These are phyloP conservation scores for Rubroshorea leprosula DNA, from an alignment of 345 rosid genomes.

Conservation along the genomic window DNA sequence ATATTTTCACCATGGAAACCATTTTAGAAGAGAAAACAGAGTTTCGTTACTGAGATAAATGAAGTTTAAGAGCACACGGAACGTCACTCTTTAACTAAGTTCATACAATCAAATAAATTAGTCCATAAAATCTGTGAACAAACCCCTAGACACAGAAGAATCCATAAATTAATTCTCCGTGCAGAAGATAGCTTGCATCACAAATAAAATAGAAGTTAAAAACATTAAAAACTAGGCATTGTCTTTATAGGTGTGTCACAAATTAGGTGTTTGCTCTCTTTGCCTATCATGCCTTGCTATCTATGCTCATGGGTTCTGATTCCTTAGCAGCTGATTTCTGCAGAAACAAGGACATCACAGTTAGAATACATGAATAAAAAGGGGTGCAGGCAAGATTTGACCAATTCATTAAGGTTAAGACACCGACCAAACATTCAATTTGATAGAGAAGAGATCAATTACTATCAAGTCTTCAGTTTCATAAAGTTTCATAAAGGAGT, in stretches of 20 bases:
- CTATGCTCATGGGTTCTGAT: slow-evolving; percentile 28
- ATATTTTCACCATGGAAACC: too few species aligned
- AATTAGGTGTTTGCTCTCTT: background rate
- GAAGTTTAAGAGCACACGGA: too few species aligned
- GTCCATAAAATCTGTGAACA: too few species aligned
- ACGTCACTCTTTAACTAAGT: too few species aligned
- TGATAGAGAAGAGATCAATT: background rate
- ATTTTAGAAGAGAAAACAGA: too few species aligned
- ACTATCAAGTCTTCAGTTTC: too few species aligned
- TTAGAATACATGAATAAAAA: background rate
- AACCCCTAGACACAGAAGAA: background rate
- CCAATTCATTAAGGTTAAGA: too few species aligned
- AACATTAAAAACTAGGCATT: slow-evolving; percentile 2
- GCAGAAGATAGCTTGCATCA: background rate
- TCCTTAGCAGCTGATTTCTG: slow-evolving; percentile 38
- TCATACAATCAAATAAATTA: too few species aligned
- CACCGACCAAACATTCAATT: background rate
- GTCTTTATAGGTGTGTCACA: background rate
- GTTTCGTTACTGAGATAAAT: too few species aligned
- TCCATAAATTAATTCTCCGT: background rate
- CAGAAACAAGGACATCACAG: background rate
- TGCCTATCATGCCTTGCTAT: slow-evolving; percentile 31
- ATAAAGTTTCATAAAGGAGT: background rate
- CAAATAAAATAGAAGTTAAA: background rate
- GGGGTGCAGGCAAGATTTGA: background rate